phyloP scores from a whole-genome alignment of 192 early-diverging fungal species.

The Coemansia sp. region DNA sequence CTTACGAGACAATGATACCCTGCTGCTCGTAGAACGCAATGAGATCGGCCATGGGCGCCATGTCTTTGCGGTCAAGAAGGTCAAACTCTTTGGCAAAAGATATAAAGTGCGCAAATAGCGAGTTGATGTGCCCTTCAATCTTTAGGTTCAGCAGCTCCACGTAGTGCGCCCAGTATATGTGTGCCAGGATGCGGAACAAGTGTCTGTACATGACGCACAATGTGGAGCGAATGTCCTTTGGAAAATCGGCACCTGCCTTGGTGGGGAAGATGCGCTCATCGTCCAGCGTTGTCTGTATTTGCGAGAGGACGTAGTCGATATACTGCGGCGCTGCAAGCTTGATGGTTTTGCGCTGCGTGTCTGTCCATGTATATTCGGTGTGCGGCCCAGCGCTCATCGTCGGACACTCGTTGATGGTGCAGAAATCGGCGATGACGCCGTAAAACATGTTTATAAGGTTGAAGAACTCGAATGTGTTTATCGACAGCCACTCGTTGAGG shows the following conservation, averaged over 20 bases:
- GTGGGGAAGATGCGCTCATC: conserved; percentile 94
- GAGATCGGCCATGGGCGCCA: conserved; percentile 74
- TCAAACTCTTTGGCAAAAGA: conserved; percentile 93
- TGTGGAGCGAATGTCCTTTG: conserved; percentile 67
- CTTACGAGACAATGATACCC: conserved; percentile 20
- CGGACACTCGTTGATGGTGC: conserved; percentile 76
- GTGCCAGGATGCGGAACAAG: conserved; percentile 84
- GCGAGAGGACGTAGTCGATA: conserved; percentile 87
- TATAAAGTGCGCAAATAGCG: conserved; percentile 93
- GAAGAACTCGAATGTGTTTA: conserved; percentile 90
- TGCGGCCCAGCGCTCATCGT: conserved; percentile 80
- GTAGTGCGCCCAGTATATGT: conserved; percentile 92
- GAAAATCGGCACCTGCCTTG: conserved; percentile 86
- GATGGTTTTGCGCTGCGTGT: conserved; percentile 72
- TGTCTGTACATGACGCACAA: conserved; percentile 79
- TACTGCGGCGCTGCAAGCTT: conserved; percentile 94
- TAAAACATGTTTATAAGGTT: conserved; percentile 89
- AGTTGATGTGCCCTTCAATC: conserved; percentile 90
- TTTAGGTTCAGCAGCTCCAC: conserved; percentile 77
- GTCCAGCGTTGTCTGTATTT: conserved; percentile 80
- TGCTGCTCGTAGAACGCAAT: conserved; percentile 57
- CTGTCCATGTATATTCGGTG: conserved; percentile 89
- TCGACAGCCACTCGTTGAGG: conserved; percentile 88
- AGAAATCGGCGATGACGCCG: conserved; percentile 83
- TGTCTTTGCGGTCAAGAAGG: conserved; percentile 87